Conservation (phyloP, 495 filamentous ascomycete species). For the Penicillium lividum region DNA sequence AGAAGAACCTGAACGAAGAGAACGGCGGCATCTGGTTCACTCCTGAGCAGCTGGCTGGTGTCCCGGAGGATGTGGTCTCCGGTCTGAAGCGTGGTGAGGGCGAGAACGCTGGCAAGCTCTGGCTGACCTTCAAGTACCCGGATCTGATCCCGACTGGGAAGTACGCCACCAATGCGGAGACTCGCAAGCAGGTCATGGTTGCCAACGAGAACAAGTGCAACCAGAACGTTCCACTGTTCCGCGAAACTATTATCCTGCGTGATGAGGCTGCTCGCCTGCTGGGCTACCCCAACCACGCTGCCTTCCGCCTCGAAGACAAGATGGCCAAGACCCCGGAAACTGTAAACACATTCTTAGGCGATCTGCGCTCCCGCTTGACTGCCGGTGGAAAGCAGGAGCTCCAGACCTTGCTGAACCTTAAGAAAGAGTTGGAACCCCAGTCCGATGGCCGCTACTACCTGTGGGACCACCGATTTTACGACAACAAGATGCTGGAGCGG, state of each 20-base stretch:
- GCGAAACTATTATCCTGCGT: conserved; percentile 80
- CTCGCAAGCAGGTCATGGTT: conserved; percentile 57
- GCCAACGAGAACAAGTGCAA: conserved; percentile 81
- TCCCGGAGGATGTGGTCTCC: conserved; percentile 62
- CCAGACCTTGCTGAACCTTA: conserved; percentile 68
- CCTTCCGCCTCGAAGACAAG: conserved; percentile 90
- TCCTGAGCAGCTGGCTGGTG: conserved; percentile 59
- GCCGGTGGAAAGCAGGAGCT: conserved; percentile 79
- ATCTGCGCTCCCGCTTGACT: conserved; percentile 71
- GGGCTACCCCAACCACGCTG: conserved; percentile 89
- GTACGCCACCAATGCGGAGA: conserved; percentile 60
- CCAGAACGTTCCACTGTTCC: conserved; percentile 82
- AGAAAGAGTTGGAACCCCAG: conserved; percentile 69
- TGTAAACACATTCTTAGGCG: conserved; percentile 80
- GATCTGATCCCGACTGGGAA: conserved; percentile 67
- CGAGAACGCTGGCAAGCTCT: conserved; percentile 65
- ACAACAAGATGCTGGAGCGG: conserved; percentile 88
- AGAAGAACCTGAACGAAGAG: conserved; percentile 71
- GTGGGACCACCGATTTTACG: conserved; percentile 89
- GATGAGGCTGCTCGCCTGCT: conserved; percentile 91
- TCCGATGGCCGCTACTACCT: conserved; percentile 79
- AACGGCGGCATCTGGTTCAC: conserved; percentile 68
- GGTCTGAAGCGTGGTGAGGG: conserved; percentile 70
- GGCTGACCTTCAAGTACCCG: conserved; percentile 70
- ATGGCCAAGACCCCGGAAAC: conserved; percentile 94